Evolutionary conservation across 2,329 filamentous ascomycete species (phyloP).

Genomic region (Paramyrothecium sp.): DNA sequence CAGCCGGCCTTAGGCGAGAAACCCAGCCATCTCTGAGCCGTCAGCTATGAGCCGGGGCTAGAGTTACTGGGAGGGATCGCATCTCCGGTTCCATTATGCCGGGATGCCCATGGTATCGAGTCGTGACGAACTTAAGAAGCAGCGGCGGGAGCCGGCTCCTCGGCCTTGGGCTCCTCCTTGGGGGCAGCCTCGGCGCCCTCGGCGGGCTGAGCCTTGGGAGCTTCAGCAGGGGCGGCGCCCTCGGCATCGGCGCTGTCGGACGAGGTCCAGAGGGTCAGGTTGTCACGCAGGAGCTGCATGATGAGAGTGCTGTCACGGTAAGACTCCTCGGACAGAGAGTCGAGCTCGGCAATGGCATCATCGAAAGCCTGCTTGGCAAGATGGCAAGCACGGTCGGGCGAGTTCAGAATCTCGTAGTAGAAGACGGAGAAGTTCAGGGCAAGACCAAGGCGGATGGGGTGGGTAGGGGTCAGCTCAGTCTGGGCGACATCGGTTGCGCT

Average conservation of each 20-base stretch:
- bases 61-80: conserved; percentile 22
- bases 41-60: no score
- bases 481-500: conserved; percentile 98
- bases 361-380: conserved; percentile 99
- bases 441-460: conserved; percentile 96
- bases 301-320: conserved; percentile 99
- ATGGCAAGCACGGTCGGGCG: conserved; percentile 96
- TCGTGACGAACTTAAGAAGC: conserved; percentile 48
- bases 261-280: conserved; percentile 99
- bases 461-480: conserved; percentile 94
- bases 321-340: conserved; percentile 96
- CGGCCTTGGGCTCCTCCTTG: conserved; percentile 67
- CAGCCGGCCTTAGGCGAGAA: conserved; percentile 30
- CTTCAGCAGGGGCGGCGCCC: conserved; percentile 50
- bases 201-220: conserved; percentile 46
- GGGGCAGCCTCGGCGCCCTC: conserved; percentile 55
- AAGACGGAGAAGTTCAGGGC: conserved; percentile 99
- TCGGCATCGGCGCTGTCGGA: conserved; percentile 93
- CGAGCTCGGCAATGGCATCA: conserved; percentile 94
- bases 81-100: conserved; percentile 32
- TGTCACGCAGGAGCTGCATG: conserved; percentile 98
- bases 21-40: conserved; percentile 10
- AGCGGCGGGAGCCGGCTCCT: conserved; percentile 42
- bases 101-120: conserved; percentile 37
- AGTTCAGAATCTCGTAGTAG: conserved; percentile 99